Evolutionary conservation across 768 basidiomycete genomes (phyloP), one percentile per base, ranked within the genome.

Genomic region (Auricularia heimuer): DNA sequence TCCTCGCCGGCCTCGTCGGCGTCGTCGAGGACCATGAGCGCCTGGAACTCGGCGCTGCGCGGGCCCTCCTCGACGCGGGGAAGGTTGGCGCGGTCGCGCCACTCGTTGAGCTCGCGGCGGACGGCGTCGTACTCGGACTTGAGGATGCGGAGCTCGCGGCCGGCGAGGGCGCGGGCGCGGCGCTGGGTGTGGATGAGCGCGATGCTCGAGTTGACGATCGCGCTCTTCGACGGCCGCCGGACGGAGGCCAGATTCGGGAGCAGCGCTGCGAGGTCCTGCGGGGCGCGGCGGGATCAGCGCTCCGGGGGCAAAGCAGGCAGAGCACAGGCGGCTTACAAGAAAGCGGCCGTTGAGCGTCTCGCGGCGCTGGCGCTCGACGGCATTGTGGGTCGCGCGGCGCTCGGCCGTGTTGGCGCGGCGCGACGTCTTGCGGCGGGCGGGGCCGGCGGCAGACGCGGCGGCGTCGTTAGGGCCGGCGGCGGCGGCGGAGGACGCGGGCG

Each of bases 201-300:
- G 74, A 98, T 97, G 56, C 89, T 91, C 39, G 90, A 93, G 76
- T 97, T 97, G 76, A 99, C 95, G 75, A 98, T 98, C 67, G 91
- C 89, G 3, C 92, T 92, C 77, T 99, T 99, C 73, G 91, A 94
- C 0, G 97, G 97, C 36, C 96, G 87, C 68, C 94, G 88, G 75
- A 94, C 90, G 71, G 91, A 85, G 11, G 90, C 89, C 64, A 97
- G 86, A 72, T 94, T 91, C 62, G 96, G 93, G 21, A 98, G 86
- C 45, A 97, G 83, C 6, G 87, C 85, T 66, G 96, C 96, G 61
- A 98, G 90, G 70, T 94, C 92, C 91, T 93, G 71, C n/a, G n/a
- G 61, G 10, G 34, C 14, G 7, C 29, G 63, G 58, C 44, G 44
- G 24, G 65, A 24, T 18, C 42, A 51, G 58, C 54, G 56, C 56